Evolutionary conservation across 2,329 filamentous ascomycete species (phyloP).

Genomic region (Trichoderma arundinaceum): DNA sequence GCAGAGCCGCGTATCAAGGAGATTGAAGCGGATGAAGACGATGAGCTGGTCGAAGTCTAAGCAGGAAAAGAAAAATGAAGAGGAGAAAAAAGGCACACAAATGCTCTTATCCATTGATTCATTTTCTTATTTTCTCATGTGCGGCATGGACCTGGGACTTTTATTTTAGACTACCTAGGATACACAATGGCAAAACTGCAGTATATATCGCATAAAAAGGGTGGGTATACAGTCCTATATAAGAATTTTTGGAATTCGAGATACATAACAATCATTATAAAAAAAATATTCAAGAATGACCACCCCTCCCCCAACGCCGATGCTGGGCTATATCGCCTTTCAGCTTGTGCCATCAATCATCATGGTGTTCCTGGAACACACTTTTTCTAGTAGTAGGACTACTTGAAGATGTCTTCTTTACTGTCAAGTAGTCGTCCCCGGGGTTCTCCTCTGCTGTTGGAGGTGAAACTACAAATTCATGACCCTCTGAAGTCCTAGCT

Average conservation of each 20-base stretch:
- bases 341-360: conserved; percentile 44
- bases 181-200: neutral
- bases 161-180: conserved; percentile 2
- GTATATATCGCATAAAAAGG: neutral
- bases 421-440: conserved; percentile 41
- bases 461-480: conserved; percentile 38
- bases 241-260: conserved; percentile 1
- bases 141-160: neutral
- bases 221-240: conserved; percentile 24
- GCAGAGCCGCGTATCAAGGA: conserved; percentile 54
- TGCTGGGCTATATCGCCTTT: conserved; percentile 4
- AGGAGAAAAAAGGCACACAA: conserved; percentile 6
- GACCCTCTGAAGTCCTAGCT: conserved; percentile 7
- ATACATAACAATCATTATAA: conserved; percentile 8
- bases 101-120: neutral
- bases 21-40: conserved; percentile 56
- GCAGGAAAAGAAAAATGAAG: too few relatives aligned
- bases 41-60: conserved; percentile 61
- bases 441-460: conserved; percentile 39
- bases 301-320: conserved; percentile 35
- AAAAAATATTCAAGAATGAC: neutral
- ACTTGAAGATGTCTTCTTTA: conserved; percentile 38
- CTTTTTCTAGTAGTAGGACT: conserved; percentile 43
- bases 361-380: conserved; percentile 50
- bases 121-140: neutral